phyloP scores from a whole-genome alignment of 1,284 basidiomycete genomes.

The Apiotrichum siamense region DNA sequence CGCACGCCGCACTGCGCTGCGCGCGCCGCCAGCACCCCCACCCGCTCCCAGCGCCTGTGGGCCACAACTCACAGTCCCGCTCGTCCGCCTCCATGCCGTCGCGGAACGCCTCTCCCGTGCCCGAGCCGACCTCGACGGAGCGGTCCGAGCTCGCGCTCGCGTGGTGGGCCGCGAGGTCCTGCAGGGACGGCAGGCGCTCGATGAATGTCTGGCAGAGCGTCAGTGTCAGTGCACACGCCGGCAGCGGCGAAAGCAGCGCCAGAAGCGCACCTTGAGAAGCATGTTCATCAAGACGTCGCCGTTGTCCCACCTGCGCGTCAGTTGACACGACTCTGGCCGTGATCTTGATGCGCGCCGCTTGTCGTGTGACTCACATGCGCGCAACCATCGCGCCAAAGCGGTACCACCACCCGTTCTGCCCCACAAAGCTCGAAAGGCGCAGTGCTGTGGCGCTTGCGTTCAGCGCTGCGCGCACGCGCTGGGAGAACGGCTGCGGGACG shows the following conservation, averaged over 20 bases:
- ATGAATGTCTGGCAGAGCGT: constrained; percentile 60
- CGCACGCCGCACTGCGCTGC: no score
- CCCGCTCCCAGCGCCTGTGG: constrained; percentile 8
- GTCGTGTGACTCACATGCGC: constrained; percentile 28
- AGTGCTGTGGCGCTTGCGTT: constrained; percentile 78
- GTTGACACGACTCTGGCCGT: neutral
- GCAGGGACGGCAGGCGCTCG: constrained; percentile 66
- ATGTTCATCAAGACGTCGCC: constrained; percentile 48
- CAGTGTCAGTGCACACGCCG: neutral
- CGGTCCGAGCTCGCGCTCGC: constrained; percentile 61
- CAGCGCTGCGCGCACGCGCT: constrained; percentile 71
- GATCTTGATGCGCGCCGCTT: no score
- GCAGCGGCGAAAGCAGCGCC: neutral
- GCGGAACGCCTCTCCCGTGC: constrained; percentile 63
- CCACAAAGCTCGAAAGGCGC: constrained; percentile 68
- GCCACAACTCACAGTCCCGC: constrained; percentile 62
- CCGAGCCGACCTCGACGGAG: constrained; percentile 38
- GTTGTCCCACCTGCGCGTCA: constrained; percentile 13
- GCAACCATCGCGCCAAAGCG: constrained; percentile 75
- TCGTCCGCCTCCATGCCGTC: constrained; percentile 84
- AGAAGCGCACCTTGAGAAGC: constrained; percentile 57
- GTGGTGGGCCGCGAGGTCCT: constrained; percentile 85
- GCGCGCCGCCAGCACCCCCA: no score
- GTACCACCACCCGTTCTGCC: constrained; percentile 83
- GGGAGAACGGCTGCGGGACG: constrained; percentile 67